phyloP scores from a whole-genome alignment of 2,329 filamentous ascomycete species.

The Thielaviopsis cerberus region DNA sequence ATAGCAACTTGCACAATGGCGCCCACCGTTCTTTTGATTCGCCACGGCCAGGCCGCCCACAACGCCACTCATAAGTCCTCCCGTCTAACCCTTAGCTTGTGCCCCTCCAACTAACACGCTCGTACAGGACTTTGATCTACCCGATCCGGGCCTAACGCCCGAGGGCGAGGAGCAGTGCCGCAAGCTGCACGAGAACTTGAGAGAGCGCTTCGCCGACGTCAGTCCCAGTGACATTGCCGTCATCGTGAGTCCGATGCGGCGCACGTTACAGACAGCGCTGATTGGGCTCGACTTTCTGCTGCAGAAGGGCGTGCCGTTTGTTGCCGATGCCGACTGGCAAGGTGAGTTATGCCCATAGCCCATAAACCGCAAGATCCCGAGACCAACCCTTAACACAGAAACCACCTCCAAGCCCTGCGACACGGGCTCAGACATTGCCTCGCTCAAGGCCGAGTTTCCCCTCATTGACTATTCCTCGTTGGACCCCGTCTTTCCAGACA shows the following conservation, averaged over 20 bases:
- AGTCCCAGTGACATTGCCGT: conserved; percentile 27
- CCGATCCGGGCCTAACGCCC: conserved; percentile 32
- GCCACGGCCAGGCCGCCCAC: conserved; percentile 62
- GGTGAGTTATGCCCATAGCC: conserved; percentile 21
- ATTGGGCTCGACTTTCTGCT: conserved; percentile 40
- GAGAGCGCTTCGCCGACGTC: conserved; percentile 19
- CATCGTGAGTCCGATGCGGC: conserved; percentile 44
- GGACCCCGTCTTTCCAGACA: conserved; percentile 44
- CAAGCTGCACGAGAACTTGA: conserved; percentile 25
- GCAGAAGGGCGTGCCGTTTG: conserved; percentile 32
- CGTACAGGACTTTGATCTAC: conserved; percentile 28
- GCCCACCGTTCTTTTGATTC: conserved; percentile 56
- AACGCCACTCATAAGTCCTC: conserved; percentile 31
- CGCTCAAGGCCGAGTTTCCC: conserved; percentile 32
- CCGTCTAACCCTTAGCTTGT: conserved; percentile 13
- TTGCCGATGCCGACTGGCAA: conserved; percentile 46
- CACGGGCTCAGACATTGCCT: conserved; percentile 30
- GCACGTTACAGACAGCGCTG: conserved; percentile 46
- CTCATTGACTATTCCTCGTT: conserved; percentile 35
- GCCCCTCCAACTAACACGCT: not conserved
- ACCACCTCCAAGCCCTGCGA: conserved; percentile 42
- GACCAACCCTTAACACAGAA: conserved; percentile 21
- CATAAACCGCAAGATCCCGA: not conserved
- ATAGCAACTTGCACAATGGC: too few relatives aligned
- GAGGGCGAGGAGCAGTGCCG: conserved; percentile 31